A percentile compares a stretch with the other conserved stretches of the same genome.
phyloP scores from a whole-genome alignment of 1,284 basidiomycete genomes.

The Papiliotrema fonsecae region DNA sequence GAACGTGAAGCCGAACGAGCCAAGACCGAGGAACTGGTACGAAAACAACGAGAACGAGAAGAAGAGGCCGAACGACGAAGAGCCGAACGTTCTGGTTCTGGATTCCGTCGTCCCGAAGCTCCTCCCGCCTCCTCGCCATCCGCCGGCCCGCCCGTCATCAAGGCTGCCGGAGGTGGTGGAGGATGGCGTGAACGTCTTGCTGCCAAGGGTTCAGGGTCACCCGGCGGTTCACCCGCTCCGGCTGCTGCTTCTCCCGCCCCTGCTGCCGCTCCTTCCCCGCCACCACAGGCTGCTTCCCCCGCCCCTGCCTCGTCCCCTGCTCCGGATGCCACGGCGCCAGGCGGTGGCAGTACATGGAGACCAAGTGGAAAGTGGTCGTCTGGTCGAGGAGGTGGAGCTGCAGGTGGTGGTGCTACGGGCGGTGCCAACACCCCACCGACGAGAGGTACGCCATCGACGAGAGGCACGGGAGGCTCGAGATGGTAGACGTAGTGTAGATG shows the following conservation, averaged over 20 bases:
- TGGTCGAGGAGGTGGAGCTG: neutral
- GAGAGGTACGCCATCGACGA: neutral
- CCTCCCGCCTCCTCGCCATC: conserved; percentile 25
- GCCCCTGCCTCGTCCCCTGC: conserved; percentile 8
- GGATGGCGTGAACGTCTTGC: conserved; percentile 45
- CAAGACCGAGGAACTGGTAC: conserved; percentile 57
- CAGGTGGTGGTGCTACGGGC: too few species aligned
- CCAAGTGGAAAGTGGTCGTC: conserved; percentile 1
- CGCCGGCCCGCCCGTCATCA: conserved; percentile 44
- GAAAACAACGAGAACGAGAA: conserved; percentile 65
- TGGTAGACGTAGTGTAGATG: conserved; percentile 5
- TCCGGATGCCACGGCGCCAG: conserved; percentile 8
- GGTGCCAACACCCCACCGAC: conserved; percentile 9
- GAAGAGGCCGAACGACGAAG: conserved; percentile 67
- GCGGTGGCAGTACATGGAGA: conserved; percentile 5
- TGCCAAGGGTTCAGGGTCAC: conserved; percentile 52
- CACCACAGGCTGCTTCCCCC: conserved; percentile 8
- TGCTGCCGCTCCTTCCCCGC: conserved; percentile 21
- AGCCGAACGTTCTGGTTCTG: conserved; percentile 29
- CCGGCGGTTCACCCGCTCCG: conserved; percentile 15
- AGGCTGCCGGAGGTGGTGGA: conserved; percentile 28
- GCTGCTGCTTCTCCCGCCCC: conserved; percentile 31
- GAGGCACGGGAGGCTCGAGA: neutral
- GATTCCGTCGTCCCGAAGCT: conserved; percentile 27
- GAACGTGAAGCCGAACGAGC: conserved; percentile 64